phyloP scores from a whole-genome alignment of 1,139 yeast species.

The Yarrowia galli region DNA sequence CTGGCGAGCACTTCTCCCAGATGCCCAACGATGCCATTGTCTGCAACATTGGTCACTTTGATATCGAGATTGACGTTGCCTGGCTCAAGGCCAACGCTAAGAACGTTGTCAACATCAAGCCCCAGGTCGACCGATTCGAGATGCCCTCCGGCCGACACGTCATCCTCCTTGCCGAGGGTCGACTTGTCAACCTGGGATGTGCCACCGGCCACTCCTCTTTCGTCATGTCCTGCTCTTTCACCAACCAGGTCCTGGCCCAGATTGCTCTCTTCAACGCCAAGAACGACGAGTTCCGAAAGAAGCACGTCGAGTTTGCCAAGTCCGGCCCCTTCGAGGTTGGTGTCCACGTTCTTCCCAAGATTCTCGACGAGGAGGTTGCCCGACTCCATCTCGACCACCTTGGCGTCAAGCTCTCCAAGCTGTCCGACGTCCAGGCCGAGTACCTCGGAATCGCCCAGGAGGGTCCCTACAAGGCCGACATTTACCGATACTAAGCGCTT shows the following conservation, averaged over 20 bases:
- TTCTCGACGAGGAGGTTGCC: conserved; percentile 98
- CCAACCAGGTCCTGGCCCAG: conserved; percentile 99
- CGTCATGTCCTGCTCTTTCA: conserved; percentile 99
- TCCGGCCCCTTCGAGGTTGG: conserved; percentile 90
- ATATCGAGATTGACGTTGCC: conserved; percentile 87
- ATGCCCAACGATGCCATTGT: conserved; percentile 99
- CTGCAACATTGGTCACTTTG: conserved; percentile 99
- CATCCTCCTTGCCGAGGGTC: conserved; percentile 98
- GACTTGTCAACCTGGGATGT: conserved; percentile 99
- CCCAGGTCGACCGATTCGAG: conserved; percentile 98
- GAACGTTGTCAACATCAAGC: conserved; percentile 81
- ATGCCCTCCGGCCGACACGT: conserved; percentile 91
- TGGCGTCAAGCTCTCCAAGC: conserved; percentile 85
- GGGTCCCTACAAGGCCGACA: conserved; percentile 99
- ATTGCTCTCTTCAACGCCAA: conserved; percentile 95
- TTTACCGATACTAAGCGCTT: conserved; percentile 86
- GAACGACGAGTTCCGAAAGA: conserved; percentile 78
- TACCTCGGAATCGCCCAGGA: conserved; percentile 91
- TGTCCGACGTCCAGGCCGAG: conserved; percentile 85
- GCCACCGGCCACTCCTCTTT: conserved; percentile 99
- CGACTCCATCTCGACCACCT: conserved; percentile 95
- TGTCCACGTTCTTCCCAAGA: conserved; percentile 97
- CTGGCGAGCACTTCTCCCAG: conserved; percentile 80
- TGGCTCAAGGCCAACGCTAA: conserved; percentile 54
- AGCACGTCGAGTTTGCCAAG: conserved; percentile 90